A percentile compares a stretch with the other conserved stretches of the same genome.
phyloP scores from a whole-genome alignment of 768 basidiomycete species.

The Tulasnella calospora region DNA sequence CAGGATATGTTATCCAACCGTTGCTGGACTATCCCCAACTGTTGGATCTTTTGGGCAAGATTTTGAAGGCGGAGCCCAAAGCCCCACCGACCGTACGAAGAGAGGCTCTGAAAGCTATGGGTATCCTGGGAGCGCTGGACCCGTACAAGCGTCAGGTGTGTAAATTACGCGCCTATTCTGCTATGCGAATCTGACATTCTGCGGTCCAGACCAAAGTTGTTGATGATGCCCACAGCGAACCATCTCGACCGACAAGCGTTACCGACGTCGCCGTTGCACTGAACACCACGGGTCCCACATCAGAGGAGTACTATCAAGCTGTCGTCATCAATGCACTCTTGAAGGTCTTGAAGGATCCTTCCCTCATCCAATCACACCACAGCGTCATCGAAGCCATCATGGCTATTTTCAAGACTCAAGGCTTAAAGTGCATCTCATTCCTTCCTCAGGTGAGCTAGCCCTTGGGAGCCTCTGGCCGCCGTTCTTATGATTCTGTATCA shows the following conservation, averaged over 20 bases:
- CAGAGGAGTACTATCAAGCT: constrained; percentile 96
- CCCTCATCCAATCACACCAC: constrained; percentile 80
- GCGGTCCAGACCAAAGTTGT: constrained; percentile 37
- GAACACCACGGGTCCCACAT: constrained; percentile 45
- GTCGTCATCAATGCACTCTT: constrained; percentile 88
- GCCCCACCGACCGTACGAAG: constrained; percentile 50
- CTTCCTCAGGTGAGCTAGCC: constrained; percentile 67
- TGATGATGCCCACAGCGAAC: constrained; percentile 63
- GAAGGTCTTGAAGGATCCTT: constrained; percentile 80
- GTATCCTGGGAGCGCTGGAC: constrained; percentile 92
- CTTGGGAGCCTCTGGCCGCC: constrained; percentile 31
- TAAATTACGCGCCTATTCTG: neutral
- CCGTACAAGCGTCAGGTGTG: constrained; percentile 89
- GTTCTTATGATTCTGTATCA: constrained; percentile 15
- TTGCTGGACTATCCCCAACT: constrained; percentile 88
- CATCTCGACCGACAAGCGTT: constrained; percentile 41
- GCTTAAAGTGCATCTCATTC: constrained; percentile 92
- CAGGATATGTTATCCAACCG: constrained; percentile 89
- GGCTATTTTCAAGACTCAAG: constrained; percentile 98
- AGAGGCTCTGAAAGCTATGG: constrained; percentile 91
- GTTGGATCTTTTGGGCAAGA: constrained; percentile 74
- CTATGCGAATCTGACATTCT: constrained; percentile 14
- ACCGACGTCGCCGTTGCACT: constrained; percentile 42
- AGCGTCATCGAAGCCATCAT: constrained; percentile 96
- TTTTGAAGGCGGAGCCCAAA: constrained; percentile 75